Base-by-base conservation (phyloP, 306 rosid genomes). In the Lagenaria siceraria region DNA sequence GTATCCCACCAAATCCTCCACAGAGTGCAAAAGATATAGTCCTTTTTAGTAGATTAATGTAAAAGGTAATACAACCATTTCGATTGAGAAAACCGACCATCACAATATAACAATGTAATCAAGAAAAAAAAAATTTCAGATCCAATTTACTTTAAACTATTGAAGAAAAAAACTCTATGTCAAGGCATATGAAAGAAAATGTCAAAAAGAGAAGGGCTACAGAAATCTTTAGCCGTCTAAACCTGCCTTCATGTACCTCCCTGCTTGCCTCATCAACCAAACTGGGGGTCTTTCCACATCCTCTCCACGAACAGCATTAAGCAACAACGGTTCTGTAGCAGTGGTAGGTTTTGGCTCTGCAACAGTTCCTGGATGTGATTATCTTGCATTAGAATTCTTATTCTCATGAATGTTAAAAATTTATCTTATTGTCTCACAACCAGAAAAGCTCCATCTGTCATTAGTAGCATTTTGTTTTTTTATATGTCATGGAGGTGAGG, bases 231-330 rank as follows among this genome's bases (percentile, higher is more conserved):
- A 83, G 80, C 72, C 69, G 79, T 42, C 85, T 83, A 83, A 85
- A 91, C 96, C 90, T 91, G 92, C 98, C 98, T 93, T 93, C 98
- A 93, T 93, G 85, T 93, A 93, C 92, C 98, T 91, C 96, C 99
- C 99, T 22, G 99, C 99, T 86, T 95, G 99, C 85, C 99, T 89
- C 99, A 95, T 95, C 66, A 95, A 95, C 99, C 99, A 95, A 88
- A 95, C 99, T 3, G 99, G 99, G 48, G 99, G 99, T 58, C 99
- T 90, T 38, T 92, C 99, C 43, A 95, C 92, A 78, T 89, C 89
- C 56, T 79, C 68, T 21, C 96, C 96, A 58, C 92, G 90, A 83
- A 86, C 97, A 27, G 97, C 97, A 77, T 90, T 90, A 51, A 95
- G 96, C 88, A 95, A 81, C 76, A 95, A 92, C 0, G 98, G 96